A percentile compares a stretch with the other conserved stretches of the same genome.
These are phyloP conservation scores for Fusarium oligoseptatum DNA, from an alignment of 2,329 filamentous ascomycete genomes.

Conservation along the genomic window DNA sequence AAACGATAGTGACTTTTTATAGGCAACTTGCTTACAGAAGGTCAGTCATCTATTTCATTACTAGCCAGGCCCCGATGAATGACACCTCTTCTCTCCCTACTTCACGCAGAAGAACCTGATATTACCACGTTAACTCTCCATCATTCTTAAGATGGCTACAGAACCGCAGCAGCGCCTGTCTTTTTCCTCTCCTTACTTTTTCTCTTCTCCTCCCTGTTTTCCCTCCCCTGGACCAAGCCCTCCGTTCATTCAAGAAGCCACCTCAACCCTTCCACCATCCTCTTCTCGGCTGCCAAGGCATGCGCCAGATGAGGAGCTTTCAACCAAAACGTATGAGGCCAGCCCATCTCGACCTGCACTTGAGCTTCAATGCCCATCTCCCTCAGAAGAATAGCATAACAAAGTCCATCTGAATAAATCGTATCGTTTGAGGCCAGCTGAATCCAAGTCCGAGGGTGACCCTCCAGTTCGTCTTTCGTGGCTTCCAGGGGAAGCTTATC, in stretches of 20 bases:
- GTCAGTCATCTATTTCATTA: background rate
- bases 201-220: no score
- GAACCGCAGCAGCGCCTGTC: background rate
- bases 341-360: constrained; percentile 59
- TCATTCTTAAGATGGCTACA: background rate
- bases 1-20: background rate
- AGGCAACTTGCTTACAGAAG: background rate
- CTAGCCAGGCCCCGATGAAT: background rate
- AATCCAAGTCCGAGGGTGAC: constrained; percentile 60
- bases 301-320: constrained; percentile 57
- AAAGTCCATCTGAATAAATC: constrained; percentile 65
- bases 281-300: constrained; percentile 57
- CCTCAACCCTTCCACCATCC: constrained; percentile 56
- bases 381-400: constrained; percentile 60
- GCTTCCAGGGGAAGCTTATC: constrained; percentile 59
- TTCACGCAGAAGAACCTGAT: background rate
- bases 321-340: constrained; percentile 68
- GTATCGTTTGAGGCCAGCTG: constrained; percentile 65
- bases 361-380: constrained; percentile 56
- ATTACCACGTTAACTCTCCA: no score
- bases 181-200: no score
- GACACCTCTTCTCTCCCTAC: background rate
- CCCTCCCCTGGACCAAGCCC: no score
- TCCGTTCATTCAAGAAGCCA: constrained; percentile 52
- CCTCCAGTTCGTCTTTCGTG: constrained; percentile 44